Conservation (phyloP, 768 basidiomycete species). For the Lentinus brumalis region DNA sequence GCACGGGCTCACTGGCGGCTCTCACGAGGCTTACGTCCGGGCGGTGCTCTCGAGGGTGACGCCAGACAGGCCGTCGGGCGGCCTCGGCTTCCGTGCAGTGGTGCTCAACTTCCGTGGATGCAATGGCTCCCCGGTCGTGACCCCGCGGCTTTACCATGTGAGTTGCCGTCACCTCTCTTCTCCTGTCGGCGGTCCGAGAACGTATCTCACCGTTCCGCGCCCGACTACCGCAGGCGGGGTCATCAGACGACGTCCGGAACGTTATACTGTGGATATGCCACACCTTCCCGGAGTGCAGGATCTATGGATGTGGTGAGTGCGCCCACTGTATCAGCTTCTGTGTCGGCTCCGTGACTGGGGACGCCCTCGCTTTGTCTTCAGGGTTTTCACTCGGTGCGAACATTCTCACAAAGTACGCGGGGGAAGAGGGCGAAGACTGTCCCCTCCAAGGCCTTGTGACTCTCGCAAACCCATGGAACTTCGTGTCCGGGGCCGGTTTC, state of each 20-base stretch:
- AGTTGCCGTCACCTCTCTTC: background rate
- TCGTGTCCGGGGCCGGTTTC: constrained; percentile 14
- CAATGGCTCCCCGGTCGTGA: constrained; percentile 24
- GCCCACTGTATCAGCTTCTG: background rate
- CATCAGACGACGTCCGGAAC: constrained; percentile 26
- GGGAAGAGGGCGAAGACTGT: constrained; percentile 27
- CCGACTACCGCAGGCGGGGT: constrained; percentile 19
- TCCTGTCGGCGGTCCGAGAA: background rate
- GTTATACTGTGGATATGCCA: constrained; percentile 23
- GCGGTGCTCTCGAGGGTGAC: constrained; percentile 19
- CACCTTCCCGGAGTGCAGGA: constrained; percentile 21
- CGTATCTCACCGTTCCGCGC: background rate
- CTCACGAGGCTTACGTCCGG: constrained; percentile 28
- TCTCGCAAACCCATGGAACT: constrained; percentile 29
- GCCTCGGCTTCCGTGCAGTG: constrained; percentile 24
- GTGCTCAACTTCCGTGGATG: constrained; percentile 30
- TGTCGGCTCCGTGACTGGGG: background rate
- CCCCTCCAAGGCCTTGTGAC: constrained; percentile 22
- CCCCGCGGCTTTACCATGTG: constrained; percentile 27
- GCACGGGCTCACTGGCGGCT: constrained; percentile 31
- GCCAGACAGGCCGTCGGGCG: constrained; percentile 4
- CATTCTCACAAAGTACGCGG: constrained; percentile 25
- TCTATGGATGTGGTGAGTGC: constrained; percentile 24
- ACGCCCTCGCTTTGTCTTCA: background rate
- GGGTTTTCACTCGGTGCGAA: constrained; percentile 30